Evolutionary conservation across 2,329 filamentous ascomycete genomes (phyloP), one percentile per base, ranked within the genome.

Genomic region (Aschersonia sp.): DNA sequence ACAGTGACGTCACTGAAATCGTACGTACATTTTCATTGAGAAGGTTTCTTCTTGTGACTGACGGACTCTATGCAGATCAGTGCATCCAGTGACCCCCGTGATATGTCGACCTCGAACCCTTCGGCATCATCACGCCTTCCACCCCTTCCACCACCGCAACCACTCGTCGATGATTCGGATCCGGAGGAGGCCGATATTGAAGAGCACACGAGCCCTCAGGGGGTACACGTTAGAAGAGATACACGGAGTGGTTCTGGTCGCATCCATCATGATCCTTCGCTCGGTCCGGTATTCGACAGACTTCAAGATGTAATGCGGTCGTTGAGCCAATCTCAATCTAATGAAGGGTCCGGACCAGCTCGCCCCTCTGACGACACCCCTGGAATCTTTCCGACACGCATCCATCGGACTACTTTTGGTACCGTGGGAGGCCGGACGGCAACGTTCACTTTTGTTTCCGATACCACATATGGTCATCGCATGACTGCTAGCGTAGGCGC

Each of bases 1-100:
- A 73, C 4, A 80, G 80, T 40, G 87, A 94, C 28, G 82, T 87
- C 54, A 87, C 80, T 12, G 89, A 98, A 67, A 88, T 97, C 56
- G 89, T 94, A 71, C 59, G 83, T 72, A 38, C 7, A 30, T 5
- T 29, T 9, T n/a, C 38, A 41, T 20, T 28, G 31, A 7, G 20
- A 20, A 20, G 20, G 20, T 20, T 20, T 20, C 20, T 20, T 20
- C 20, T 20, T 20, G 20, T 43, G 43, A 40, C 57, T 59, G 38
- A 58, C 49, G 31, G 10, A 12, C 12, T 7, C 28, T n/a, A n/a
- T 50, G 9, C 38, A 80, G 77, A 61, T 80, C 28, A 67, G 66
- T 29, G 60, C 65, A 0, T 72, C 75, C 2, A 79, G 78, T 55
- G 84, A 89, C 54, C 84, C 84, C 7, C 75, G 84, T 52, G 55